phyloP scores from a whole-genome alignment of 257 asterid genomes.

The Verbascum thapsus region DNA sequence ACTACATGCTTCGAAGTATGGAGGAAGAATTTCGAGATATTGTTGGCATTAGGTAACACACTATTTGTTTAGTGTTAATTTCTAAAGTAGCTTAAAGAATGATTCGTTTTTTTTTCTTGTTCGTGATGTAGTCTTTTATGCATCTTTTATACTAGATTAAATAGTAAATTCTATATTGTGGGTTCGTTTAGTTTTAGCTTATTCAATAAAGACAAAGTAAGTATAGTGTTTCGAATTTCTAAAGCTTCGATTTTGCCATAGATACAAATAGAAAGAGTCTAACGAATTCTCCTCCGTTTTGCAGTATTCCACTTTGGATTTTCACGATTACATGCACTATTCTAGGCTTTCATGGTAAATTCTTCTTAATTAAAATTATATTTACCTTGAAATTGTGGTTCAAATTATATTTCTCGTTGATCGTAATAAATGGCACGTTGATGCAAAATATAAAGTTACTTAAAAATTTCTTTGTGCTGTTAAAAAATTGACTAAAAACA shows the following conservation, averaged over 20 bases:
- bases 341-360: slow-evolving; percentile 53
- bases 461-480: not conserved
- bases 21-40: slow-evolving; percentile 96
- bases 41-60: slow-evolving; percentile 84
- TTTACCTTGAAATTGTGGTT: not conserved
- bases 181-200: slow-evolving; percentile 6
- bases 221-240: not conserved
- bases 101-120: not conserved
- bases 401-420: not conserved
- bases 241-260: not conserved
- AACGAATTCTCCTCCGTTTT: slow-evolving; percentile 22
- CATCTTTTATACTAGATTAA: not conserved
- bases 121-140: not conserved
- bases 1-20: slow-evolving; percentile 95
- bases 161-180: not conserved
- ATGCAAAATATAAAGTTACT: not conserved
- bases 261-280: slow-evolving; percentile 5
- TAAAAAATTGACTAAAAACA: not conserved
- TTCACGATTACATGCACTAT: slow-evolving; percentile 47
- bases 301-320: slow-evolving; percentile 54
- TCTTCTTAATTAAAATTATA: slow-evolving; percentile 8
- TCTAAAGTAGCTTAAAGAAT: not conserved
- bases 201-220: not conserved
- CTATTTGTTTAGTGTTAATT: slow-evolving; percentile 16
- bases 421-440: not conserved